Evolutionary conservation across 2,329 filamentous ascomycete genomes (phyloP).

Genomic region (Trichoderma oligosporum): DNA sequence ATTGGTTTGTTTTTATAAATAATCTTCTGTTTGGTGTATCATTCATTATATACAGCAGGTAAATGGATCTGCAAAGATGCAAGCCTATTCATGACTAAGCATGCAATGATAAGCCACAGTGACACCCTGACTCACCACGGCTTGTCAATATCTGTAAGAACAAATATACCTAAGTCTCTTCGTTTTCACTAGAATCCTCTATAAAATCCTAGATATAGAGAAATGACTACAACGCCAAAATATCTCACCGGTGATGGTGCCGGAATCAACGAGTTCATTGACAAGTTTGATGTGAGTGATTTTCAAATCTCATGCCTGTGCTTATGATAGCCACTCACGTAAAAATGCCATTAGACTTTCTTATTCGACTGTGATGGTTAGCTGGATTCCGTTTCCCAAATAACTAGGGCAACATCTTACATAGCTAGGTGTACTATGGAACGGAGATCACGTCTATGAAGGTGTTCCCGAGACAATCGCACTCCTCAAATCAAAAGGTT

Average conservation of each 20-base stretch:
- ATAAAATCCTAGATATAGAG: too few species aligned
- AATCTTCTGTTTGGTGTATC: too few species aligned
- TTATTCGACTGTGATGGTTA: conserved; percentile 96
- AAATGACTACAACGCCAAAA: conserved; percentile 41
- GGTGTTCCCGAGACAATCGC: conserved; percentile 81
- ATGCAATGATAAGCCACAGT: too few species aligned
- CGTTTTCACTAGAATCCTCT: too few species aligned
- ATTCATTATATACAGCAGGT: too few species aligned
- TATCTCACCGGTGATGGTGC: conserved; percentile 75
- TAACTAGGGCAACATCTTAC: conserved; percentile 20
- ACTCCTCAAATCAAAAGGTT: conserved; percentile 76
- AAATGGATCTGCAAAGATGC: too few species aligned
- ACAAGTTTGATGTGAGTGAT: conserved; percentile 80
- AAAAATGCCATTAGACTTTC: conserved; percentile 61
- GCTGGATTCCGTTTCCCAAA: conserved; percentile 21
- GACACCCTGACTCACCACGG: too few species aligned
- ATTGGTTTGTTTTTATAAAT: too few species aligned
- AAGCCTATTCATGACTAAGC: too few species aligned
- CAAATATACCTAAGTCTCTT: too few species aligned
- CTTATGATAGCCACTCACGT: conserved; percentile 1
- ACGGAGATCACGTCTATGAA: conserved; percentile 83
- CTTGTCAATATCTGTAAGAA: too few species aligned
- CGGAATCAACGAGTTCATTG: conserved; percentile 77
- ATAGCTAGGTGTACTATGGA: conserved; percentile 82
- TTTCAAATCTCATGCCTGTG: conserved; percentile 15